A percentile compares a stretch with the other conserved stretches of the same genome.
Evolutionary conservation across 2,329 filamentous ascomycete genomes (phyloP).

Genomic region (Colletotrichum musicola): DNA sequence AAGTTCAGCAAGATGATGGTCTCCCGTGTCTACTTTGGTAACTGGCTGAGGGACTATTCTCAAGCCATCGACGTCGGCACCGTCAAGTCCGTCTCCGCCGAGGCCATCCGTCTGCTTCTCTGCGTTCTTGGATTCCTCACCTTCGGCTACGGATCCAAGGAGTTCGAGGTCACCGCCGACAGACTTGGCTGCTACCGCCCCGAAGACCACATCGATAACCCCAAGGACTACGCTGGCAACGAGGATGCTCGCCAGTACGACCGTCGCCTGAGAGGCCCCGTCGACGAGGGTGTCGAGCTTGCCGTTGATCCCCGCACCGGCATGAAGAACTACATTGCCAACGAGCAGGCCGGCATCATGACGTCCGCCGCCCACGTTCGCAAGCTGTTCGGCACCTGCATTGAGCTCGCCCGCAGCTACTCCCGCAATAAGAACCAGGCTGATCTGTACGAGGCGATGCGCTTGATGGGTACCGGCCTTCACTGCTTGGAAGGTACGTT

Average conservation of each 20-base stretch:
- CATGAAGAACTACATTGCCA: conserved; percentile 95
- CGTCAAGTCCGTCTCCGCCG: conserved; percentile 89
- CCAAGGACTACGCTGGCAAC: conserved; percentile 86
- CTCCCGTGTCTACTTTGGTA: conserved; percentile 93
- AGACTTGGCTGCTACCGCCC: conserved; percentile 85
- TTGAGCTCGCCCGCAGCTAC: conserved; percentile 85
- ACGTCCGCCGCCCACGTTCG: conserved; percentile 85
- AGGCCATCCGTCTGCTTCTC: conserved; percentile 89
- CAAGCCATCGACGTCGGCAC: conserved; percentile 95
- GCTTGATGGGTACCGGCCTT: conserved; percentile 86
- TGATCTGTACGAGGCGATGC: conserved; percentile 89
- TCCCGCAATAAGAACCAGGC: conserved; percentile 72
- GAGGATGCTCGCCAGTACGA: conserved; percentile 87
- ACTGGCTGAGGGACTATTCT: conserved; percentile 94
- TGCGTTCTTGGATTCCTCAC: conserved; percentile 92
- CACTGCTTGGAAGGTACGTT: conserved; percentile 84
- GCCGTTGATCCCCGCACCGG: conserved; percentile 78
- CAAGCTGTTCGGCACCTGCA: conserved; percentile 77
- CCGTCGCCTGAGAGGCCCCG: conserved; percentile 80
- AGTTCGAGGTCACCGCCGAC: conserved; percentile 86
- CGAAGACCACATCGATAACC: conserved; percentile 85
- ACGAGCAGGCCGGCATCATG: conserved; percentile 81
- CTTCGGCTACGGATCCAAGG: conserved; percentile 85
- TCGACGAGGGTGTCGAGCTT: conserved; percentile 84
- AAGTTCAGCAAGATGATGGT: conserved; percentile 92